Base-by-base conservation (phyloP, 176 grass and related monocot genomes). In the Tillandsia leiboldiana region DNA sequence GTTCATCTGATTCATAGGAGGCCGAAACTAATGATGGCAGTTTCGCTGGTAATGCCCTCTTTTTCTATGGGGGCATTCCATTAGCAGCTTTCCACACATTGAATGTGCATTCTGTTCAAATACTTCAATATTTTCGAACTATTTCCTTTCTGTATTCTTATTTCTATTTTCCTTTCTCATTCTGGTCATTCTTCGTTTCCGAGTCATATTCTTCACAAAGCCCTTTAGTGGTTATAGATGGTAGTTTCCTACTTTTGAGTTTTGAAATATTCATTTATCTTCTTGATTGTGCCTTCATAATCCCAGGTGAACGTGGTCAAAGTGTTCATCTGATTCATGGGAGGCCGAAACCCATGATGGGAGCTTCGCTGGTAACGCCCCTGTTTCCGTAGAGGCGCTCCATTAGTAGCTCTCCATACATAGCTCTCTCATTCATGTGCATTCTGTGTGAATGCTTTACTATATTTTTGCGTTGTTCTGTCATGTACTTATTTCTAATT, bases 1-100 rank as follows among this genome's bases (percentile, higher is more conserved):
- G 79, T 82, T 89, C 48, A 79, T 89, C 87, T 75, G 87, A 85
- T 89, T 89, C 82, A 89, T 85, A 72, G 87, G 72, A 89, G 79
- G 79, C 82, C 82, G 11, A 82, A 8, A 89, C 26, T 6, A 62
- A 85, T 76, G 64, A 52, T 77, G 82, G 82, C 17, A 79, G 82
- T 85, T 85, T 89, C 72, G 82, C 82, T 89, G 82, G 82, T 89
- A 85, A 79, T 68, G 28, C 82, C 82, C 76, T 70, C 56, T 72
- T 10, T 0, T 1, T 20, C 0, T 12, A 7, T 85, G 79, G 82
- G 73, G 79, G 72, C 62, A 75, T 83, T 82, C 82, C 86, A 89
- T 89, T 89, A 85, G 82, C 79, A 79, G 74, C 79, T 89, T 53
- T 12, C 79, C 75, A 66, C 67, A 89, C 86, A 85, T 22, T 56